Evolutionary conservation across 805 yeast genomes (phyloP), one percentile per base, ranked within the genome.

Genomic region (Candida broadrunensis): DNA sequence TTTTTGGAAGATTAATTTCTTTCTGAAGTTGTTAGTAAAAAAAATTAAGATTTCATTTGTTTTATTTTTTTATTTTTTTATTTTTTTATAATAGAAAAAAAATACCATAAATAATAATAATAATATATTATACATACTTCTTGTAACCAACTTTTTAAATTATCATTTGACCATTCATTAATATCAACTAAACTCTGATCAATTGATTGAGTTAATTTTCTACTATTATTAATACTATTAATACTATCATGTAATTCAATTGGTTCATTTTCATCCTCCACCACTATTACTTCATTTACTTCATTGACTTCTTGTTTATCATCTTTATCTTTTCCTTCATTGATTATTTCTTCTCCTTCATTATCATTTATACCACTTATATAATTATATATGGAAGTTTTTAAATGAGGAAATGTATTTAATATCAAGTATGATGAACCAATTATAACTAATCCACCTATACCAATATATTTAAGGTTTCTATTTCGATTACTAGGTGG

Each of bases 331-430:
- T 36, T 37, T 3, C 43, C 46, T 2, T 44, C 47, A 11, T 48
- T 55, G 3, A 44, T 45, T 1, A 31, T 40, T 17, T 39, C 44
- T 8, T 35, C 41, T 6, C 9, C 24, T 21, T 21, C 24, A 7
- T 6, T 7, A 23, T 43, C 48, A 16, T 46, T 48, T 32, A 45
- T 50, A n/a, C 60, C 60, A 3, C 50, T 45, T 2, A 65, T 24
- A 36, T 46, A 55, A 16, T 54, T 45, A 38, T 44, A 52, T 14
- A 65, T 26, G 11, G 56, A 42, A n/a, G 58, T 45, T 40, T 56
- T 58, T 32, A 75, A 55, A 46, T 76, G 80, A n/a, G 81, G 81
- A 44, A 66, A 76, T 4, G 79, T 76, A 39, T 65, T 65, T 42
- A 76, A 56, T 8, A 75, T 44, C 5, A 76, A 34, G 20, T 66